Percentiles rank a stretch among this genome's conserved stretches.
phyloP scores from a whole-genome alignment of 2,329 filamentous ascomycete species.

The Aphanoascus verrucosus region DNA sequence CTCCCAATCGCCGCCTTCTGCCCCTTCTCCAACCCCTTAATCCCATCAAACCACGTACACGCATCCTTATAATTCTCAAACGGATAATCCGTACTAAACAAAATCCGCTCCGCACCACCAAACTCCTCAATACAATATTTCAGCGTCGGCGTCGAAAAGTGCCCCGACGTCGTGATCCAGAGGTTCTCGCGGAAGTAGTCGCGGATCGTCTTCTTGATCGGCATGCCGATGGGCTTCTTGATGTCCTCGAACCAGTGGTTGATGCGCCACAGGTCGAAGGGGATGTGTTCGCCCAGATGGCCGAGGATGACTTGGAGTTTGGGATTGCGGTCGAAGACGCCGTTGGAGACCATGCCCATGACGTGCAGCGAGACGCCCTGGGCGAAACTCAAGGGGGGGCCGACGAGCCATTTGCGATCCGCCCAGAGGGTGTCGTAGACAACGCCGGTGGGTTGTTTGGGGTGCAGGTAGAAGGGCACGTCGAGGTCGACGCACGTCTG shows the following conservation, averaged over 20 bases:
- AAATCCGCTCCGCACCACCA: conserved; percentile 28
- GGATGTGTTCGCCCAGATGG: conserved; percentile 42
- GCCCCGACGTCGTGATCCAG: conserved; percentile 35
- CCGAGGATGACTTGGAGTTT: conserved; percentile 40
- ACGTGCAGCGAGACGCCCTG: conserved; percentile 50
- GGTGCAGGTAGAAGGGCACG: conserved; percentile 56
- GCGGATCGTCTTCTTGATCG: conserved; percentile 36
- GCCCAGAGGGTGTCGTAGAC: conserved; percentile 50
- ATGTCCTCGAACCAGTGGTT: conserved; percentile 34
- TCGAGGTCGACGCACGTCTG: conserved; percentile 47
- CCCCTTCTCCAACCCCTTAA: conserved; percentile 27
- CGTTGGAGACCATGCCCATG: conserved; percentile 43
- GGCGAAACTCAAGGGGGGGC: conserved; percentile 49
- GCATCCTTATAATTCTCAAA: conserved; percentile 33
- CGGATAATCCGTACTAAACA: conserved; percentile 36
- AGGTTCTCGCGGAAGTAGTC: conserved; percentile 35
- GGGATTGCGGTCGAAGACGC: conserved; percentile 41
- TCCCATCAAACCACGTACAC: conserved; percentile 37
- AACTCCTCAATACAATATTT: conserved; percentile 34
- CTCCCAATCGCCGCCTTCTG: conserved; percentile 28
- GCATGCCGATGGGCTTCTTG: conserved; percentile 29
- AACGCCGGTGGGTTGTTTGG: conserved; percentile 46
- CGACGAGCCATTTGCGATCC: conserved; percentile 49
- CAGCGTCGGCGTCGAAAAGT: conserved; percentile 33
- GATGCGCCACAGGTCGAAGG: conserved; percentile 42